phyloP scores from a whole-genome alignment of 371 early-diverging fungal species.

The Mucor lusitanicus region DNA sequence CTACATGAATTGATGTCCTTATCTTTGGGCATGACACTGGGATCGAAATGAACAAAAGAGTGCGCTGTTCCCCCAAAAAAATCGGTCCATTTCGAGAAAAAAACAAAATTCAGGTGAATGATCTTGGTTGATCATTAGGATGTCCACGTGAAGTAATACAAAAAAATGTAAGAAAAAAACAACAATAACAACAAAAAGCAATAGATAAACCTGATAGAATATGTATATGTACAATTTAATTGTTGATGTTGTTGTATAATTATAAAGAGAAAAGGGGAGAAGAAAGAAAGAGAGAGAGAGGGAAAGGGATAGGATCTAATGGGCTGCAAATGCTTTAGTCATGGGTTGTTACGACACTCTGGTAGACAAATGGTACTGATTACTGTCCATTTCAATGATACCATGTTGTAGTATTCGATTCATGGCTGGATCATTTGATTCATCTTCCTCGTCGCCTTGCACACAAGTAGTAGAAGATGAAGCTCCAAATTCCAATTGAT shows the following conservation, averaged over 20 bases:
- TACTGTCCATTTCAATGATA: neutral
- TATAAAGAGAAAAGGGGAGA: neutral
- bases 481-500: slow-evolving; percentile 24
- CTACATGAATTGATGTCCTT: too few relatives aligned
- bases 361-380: neutral
- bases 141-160: slow-evolving; percentile 11
- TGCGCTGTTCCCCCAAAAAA: too few relatives aligned
- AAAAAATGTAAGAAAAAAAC: neutral
- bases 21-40: neutral
- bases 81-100: too few relatives aligned
- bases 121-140: slow-evolving; percentile 3
- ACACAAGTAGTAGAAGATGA: neutral
- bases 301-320: neutral
- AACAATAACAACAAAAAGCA: neutral
- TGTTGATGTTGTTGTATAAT: neutral
- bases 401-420: slow-evolving; percentile 11
- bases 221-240: slow-evolving; percentile 3
- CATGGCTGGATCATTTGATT: slow-evolving; percentile 18
- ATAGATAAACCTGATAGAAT: neutral
- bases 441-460: slow-evolving; percentile 3
- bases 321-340: neutral
- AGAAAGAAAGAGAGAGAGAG: neutral
- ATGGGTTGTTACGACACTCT: slow-evolving; percentile 4
- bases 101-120: neutral
- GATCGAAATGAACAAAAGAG: neutral